Conservation (phyloP, 1,284 basidiomycete genomes). For the Ustilago bromivora region DNA sequence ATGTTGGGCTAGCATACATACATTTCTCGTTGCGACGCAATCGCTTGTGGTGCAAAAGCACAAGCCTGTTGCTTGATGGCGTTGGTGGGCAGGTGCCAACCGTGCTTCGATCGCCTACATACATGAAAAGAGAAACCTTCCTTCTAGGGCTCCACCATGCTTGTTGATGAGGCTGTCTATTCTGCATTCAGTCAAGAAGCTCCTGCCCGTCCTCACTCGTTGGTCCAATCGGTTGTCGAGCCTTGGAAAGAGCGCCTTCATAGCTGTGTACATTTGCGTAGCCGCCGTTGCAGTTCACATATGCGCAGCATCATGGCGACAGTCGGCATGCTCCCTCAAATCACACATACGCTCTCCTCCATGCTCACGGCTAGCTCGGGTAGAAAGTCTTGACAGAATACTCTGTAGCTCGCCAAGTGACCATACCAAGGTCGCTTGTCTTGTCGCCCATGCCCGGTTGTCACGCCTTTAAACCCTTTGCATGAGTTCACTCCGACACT, state of each 20-base stretch:
- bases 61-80: background rate
- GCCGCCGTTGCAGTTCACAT: background rate
- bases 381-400: background rate
- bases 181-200: background rate
- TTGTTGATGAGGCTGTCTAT: background rate
- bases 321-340: background rate
- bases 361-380: background rate
- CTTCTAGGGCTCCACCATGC: background rate
- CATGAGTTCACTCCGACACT: background rate
- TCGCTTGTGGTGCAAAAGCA: background rate
- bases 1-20: background rate
- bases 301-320: background rate
- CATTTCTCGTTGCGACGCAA: background rate
- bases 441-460: conserved; percentile 9
- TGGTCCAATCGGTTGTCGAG: background rate
- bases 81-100: background rate
- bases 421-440: background rate
- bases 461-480: conserved; percentile 6
- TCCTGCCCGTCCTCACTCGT: conserved; percentile 6
- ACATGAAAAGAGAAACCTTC: background rate
- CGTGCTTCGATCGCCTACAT: conserved; percentile 6
- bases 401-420: background rate
- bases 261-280: background rate
- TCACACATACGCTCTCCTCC: background rate
- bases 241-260: background rate